Evolutionary conservation across 306 rosid genomes (phyloP).

Genomic region (Malus orientalis): DNA sequence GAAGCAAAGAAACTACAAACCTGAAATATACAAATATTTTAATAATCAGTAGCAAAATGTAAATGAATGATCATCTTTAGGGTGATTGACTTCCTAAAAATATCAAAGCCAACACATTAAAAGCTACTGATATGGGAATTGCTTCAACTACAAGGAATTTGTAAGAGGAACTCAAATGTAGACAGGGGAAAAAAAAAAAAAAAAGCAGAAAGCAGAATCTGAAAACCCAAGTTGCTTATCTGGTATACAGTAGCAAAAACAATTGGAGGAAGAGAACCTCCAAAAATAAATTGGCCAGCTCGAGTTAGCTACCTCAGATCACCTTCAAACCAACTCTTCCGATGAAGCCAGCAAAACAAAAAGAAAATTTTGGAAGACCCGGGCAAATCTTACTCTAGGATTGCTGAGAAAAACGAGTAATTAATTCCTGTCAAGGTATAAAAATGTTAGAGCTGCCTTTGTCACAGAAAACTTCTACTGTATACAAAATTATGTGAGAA

Average conservation of each 20-base stretch:
- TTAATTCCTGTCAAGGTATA: conserved; percentile 54
- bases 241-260: conserved; percentile 7
- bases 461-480: neutral
- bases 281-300: neutral
- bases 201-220: neutral
- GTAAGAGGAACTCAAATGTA: neutral
- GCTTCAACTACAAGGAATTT: neutral
- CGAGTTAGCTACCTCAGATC: conserved; percentile 7
- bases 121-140: too few species aligned
- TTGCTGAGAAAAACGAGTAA: conserved; percentile 44
- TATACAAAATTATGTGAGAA: neutral
- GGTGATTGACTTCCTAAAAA: neutral
- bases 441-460: conserved; percentile 5
- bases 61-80: neutral
- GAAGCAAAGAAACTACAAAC: neutral
- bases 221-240: conserved; percentile 6
- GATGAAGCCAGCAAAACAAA: neutral
- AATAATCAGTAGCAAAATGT: too few species aligned
- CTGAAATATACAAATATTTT: neutral
- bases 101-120: neutral
- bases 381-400: conserved; percentile 33
- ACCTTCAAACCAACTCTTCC: neutral
- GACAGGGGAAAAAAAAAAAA: neutral
- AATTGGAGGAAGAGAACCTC: conserved; percentile 5
- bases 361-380: neutral